phyloP scores from a whole-genome alignment of 768 basidiomycete species.

The Kwoniella mangroviensis region DNA sequence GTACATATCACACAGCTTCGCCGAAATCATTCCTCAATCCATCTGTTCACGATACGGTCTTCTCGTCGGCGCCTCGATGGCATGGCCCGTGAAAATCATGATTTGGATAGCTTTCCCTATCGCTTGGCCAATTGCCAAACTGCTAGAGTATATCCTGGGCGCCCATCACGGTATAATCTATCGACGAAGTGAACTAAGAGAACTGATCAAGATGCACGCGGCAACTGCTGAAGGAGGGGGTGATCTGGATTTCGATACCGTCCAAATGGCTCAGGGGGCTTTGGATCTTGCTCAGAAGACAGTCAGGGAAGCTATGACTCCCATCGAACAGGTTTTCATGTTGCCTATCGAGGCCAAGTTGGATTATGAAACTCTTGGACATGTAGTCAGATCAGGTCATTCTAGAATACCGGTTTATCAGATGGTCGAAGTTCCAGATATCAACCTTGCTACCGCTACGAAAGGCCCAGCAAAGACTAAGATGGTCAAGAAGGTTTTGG shows the following conservation, averaged over 20 bases:
- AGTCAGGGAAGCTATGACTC: slow-evolving; percentile 56
- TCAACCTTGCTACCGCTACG: slow-evolving; percentile 41
- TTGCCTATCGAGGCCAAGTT: slow-evolving; percentile 80
- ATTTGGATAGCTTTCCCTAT: slow-evolving; percentile 72
- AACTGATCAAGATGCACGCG: slow-evolving; percentile 85
- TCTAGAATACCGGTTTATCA: slow-evolving; percentile 80
- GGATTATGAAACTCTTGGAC: slow-evolving; percentile 76
- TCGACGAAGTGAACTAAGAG: slow-evolving; percentile 79
- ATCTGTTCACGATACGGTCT: slow-evolving; percentile 90
- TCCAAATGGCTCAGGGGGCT: slow-evolving; percentile 85
- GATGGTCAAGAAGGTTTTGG: slow-evolving; percentile 79
- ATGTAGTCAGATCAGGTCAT: slow-evolving; percentile 77
- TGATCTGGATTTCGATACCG: slow-evolving; percentile 82
- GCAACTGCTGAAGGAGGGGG: slow-evolving; percentile 73
- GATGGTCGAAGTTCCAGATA: slow-evolving; percentile 65
- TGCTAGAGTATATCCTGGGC: slow-evolving; percentile 77
- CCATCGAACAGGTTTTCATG: slow-evolving; percentile 62
- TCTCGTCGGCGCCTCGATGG: slow-evolving; percentile 86
- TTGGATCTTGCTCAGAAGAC: slow-evolving; percentile 80
- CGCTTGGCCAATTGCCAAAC: slow-evolving; percentile 83
- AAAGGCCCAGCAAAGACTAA: slow-evolving; percentile 37
- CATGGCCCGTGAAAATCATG: slow-evolving; percentile 68
- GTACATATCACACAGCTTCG: slow-evolving; percentile 64
- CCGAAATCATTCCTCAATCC: slow-evolving; percentile 90
- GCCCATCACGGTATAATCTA: slow-evolving; percentile 90